phyloP scores from a whole-genome alignment of 2,329 filamentous ascomycete species.

The Phoma sp. region DNA sequence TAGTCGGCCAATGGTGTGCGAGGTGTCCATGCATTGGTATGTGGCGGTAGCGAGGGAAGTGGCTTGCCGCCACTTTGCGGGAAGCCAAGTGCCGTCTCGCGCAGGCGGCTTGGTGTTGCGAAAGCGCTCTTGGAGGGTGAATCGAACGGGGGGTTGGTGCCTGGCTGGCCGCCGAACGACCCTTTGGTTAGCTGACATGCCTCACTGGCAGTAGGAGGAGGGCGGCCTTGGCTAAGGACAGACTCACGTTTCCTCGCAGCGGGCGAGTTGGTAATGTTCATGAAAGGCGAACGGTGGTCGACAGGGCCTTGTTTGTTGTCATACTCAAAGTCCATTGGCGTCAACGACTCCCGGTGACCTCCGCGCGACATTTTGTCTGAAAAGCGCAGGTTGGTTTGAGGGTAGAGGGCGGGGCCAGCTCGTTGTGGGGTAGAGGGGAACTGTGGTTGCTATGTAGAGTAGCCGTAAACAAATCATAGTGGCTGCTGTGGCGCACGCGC shows the following conservation, averaged over 20 bases:
- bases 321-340: constrained; percentile 63
- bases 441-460: constrained; percentile 13
- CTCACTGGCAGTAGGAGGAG: constrained; percentile 15
- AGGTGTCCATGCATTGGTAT: constrained; percentile 44
- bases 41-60: constrained; percentile 44
- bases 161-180: constrained; percentile 21
- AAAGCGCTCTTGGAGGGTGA: constrained; percentile 56
- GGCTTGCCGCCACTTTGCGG: constrained; percentile 44
- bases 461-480: constrained; percentile 12
- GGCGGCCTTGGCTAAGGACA: constrained; percentile 6
- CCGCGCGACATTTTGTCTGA: constrained; percentile 32
- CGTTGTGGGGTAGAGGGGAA: constrained; percentile 14
- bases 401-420: background rate
- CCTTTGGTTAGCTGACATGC: constrained; percentile 8
- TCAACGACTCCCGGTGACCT: constrained; percentile 49
- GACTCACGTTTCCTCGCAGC: constrained; percentile 50
- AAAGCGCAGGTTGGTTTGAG: background rate
- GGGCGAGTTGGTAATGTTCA: constrained; percentile 40
- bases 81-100: constrained; percentile 59
- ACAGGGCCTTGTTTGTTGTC: constrained; percentile 55
- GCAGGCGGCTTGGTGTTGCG: constrained; percentile 49
- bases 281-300: constrained; percentile 57
- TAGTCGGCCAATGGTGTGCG: constrained; percentile 46
- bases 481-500: constrained; percentile 2
- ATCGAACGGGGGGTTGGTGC: constrained; percentile 49